A percentile compares a stretch with the other conserved stretches of the same genome.
phyloP scores from a whole-genome alignment of 495 filamentous ascomycete species.

The Usnea hakonensis region DNA sequence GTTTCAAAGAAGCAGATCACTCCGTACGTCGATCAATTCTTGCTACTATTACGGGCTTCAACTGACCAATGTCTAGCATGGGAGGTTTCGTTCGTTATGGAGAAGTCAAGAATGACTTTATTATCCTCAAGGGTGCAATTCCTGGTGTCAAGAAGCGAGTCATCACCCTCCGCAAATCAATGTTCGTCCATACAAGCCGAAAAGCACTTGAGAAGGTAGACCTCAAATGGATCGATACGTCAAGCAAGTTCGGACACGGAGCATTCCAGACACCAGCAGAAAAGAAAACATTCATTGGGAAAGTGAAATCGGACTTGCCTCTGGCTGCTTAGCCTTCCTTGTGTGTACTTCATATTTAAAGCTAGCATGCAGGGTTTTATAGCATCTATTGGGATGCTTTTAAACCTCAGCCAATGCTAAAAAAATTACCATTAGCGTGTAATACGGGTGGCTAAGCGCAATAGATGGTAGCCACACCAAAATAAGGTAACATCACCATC shows the following conservation, averaged over 20 bases:
- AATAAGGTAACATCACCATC: too few relatives aligned
- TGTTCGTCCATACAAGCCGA: slow-evolving; percentile 94
- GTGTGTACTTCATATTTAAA: slow-evolving; percentile 16
- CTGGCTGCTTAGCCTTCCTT: slow-evolving; percentile 51
- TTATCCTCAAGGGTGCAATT: slow-evolving; percentile 94
- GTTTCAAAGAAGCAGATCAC: slow-evolving; percentile 99
- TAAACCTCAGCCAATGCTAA: too few relatives aligned
- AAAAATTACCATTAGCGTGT: too few relatives aligned
- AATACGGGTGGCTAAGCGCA: too few relatives aligned
- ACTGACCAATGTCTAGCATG: slow-evolving; percentile 54
- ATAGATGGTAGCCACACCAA: too few relatives aligned
- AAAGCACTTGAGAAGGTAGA: slow-evolving; percentile 97
- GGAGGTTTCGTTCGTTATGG: slow-evolving; percentile 99
- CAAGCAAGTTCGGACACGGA: slow-evolving; percentile 99
- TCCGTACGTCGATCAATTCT: slow-evolving; percentile 61
- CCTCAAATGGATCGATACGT: slow-evolving; percentile 99
- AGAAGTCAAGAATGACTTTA: slow-evolving; percentile 98
- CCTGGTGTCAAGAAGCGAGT: slow-evolving; percentile 99
- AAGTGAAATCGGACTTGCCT: slow-evolving; percentile 96
- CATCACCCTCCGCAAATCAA: slow-evolving; percentile 98
- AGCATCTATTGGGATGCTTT: too few relatives aligned
- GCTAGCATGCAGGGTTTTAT: slow-evolving; percentile 1
- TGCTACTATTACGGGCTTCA: not conserved
- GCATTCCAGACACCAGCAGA: slow-evolving; percentile 96
- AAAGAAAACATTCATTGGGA: slow-evolving; percentile 93